Percentiles rank a stretch among this genome's conserved stretches.
These are phyloP conservation scores for Sugiyamaella neomexicana DNA, from an alignment of 1,139 yeast genomes.

Conservation along the genomic window DNA sequence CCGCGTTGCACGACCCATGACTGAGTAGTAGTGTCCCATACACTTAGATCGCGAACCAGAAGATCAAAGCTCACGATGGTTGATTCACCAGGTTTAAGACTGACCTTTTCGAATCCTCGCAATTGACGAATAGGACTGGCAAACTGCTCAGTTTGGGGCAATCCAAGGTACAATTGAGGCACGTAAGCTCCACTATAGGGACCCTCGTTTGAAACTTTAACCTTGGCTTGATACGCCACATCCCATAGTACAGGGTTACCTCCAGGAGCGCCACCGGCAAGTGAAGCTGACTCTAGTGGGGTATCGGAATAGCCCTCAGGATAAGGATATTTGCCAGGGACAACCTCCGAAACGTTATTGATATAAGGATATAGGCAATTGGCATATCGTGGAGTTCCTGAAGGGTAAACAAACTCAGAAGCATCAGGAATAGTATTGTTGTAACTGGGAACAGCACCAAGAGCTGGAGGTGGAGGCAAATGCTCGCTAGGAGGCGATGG, in stretches of 20 bases:
- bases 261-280: conserved; percentile 61
- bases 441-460: conserved; percentile 32
- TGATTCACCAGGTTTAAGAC: conserved; percentile 47
- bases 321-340: conserved; percentile 47
- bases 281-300: conserved; percentile 42
- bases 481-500: conserved; percentile 45
- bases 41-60: conserved; percentile 55
- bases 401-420: conserved; percentile 56
- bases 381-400: conserved; percentile 23
- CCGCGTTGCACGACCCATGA: conserved; percentile 65
- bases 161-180: conserved; percentile 57
- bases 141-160: conserved; percentile 46
- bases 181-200: conserved; percentile 53
- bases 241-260: conserved; percentile 50
- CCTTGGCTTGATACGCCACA: conserved; percentile 50
- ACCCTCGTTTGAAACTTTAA: conserved; percentile 53
- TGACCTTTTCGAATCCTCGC: conserved; percentile 61
- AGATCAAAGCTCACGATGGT: conserved; percentile 49
- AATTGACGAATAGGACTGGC: conserved; percentile 53
- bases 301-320: conserved; percentile 54
- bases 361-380: conserved; percentile 37
- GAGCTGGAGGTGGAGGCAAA: conserved; percentile 53
- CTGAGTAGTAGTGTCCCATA: conserved; percentile 59
- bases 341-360: conserved; percentile 23
- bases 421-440: conserved; percentile 45